phyloP scores from a whole-genome alignment of 1,284 basidiomycete genomes.

The Chalciporus sp. region DNA sequence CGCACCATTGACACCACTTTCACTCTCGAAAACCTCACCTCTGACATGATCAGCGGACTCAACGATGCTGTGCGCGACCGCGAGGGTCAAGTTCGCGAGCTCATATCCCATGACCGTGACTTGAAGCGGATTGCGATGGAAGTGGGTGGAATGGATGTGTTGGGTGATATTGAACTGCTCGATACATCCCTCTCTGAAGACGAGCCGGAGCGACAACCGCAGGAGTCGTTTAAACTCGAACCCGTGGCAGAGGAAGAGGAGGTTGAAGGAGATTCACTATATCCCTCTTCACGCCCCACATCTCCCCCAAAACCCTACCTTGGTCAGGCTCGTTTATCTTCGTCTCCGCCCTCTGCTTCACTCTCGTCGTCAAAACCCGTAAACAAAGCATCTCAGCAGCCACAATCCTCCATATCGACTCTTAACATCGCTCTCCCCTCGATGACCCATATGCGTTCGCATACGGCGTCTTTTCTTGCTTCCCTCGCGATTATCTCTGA shows the following conservation, averaged over 20 bases:
- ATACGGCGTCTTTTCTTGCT: conserved; percentile 70
- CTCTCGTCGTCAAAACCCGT: conserved; percentile 24
- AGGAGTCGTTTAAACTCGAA: conserved; percentile 33
- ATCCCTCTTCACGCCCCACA: conserved; percentile 27
- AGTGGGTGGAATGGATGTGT: conserved; percentile 72
- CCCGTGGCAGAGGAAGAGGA: conserved; percentile 53
- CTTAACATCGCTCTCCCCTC: conserved; percentile 35
- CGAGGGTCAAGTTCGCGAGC: conserved; percentile 74
- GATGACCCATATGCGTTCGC: conserved; percentile 67
- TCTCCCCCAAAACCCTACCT: conserved; percentile 34
- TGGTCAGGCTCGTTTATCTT: conserved; percentile 2
- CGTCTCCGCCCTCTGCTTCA: conserved; percentile 23
- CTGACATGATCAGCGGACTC: conserved; percentile 74
- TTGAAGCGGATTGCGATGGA: conserved; percentile 75
- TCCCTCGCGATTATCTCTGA: conserved; percentile 79
- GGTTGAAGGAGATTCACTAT: conserved; percentile 43
- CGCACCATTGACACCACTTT: conserved; percentile 63
- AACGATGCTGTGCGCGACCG: conserved; percentile 74
- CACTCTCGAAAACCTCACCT: conserved; percentile 67
- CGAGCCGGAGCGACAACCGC: conserved; percentile 18
- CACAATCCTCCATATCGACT: conserved; percentile 33
- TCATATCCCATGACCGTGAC: conserved; percentile 77
- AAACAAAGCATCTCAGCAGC: conserved; percentile 20
- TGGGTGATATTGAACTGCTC: conserved; percentile 68
- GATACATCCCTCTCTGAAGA: conserved; percentile 48